phyloP scores from a whole-genome alignment of 495 filamentous ascomycete genomes.

The Penicillium antarcticum region DNA sequence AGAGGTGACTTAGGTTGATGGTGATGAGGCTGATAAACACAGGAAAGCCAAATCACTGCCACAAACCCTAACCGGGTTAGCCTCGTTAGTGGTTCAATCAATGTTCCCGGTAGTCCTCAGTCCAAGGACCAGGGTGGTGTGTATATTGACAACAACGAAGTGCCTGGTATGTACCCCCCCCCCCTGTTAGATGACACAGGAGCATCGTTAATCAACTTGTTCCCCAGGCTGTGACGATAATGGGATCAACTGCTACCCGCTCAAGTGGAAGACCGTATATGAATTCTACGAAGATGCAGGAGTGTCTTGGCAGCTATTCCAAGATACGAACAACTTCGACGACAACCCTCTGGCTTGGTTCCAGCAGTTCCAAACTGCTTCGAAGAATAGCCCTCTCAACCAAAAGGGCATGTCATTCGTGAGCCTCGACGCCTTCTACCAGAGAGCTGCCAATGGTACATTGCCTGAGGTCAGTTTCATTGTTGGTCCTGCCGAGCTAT shows the following conservation, averaged over 20 bases:
- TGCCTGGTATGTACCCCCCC: constrained; percentile 30
- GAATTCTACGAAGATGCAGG: constrained; percentile 51
- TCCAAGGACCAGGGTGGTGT: constrained; percentile 39
- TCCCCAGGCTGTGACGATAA: constrained; percentile 38
- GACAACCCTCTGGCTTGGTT: constrained; percentile 56
- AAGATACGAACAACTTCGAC: constrained; percentile 54
- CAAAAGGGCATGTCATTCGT: constrained; percentile 45
- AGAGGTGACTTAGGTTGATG: neutral
- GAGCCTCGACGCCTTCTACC: constrained; percentile 48
- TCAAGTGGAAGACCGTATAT: constrained; percentile 53
- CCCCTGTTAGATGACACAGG: neutral
- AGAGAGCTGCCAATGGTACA: constrained; percentile 47
- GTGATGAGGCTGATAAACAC: neutral
- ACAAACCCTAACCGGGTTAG: constrained; percentile 56
- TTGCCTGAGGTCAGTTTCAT: constrained; percentile 53
- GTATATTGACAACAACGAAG: constrained; percentile 57
- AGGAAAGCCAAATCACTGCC: constrained; percentile 51
- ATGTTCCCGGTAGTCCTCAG: constrained; percentile 50
- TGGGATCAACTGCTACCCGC: constrained; percentile 50
- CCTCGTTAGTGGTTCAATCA: constrained; percentile 51
- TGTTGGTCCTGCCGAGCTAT: constrained; percentile 48
- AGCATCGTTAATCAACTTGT: neutral
- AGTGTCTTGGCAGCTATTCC: constrained; percentile 54
- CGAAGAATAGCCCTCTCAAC: constrained; percentile 30
- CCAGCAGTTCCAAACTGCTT: constrained; percentile 48